Conservation (phyloP, 352 stramenopile genomes). For the Phytophthora capsici region DNA sequence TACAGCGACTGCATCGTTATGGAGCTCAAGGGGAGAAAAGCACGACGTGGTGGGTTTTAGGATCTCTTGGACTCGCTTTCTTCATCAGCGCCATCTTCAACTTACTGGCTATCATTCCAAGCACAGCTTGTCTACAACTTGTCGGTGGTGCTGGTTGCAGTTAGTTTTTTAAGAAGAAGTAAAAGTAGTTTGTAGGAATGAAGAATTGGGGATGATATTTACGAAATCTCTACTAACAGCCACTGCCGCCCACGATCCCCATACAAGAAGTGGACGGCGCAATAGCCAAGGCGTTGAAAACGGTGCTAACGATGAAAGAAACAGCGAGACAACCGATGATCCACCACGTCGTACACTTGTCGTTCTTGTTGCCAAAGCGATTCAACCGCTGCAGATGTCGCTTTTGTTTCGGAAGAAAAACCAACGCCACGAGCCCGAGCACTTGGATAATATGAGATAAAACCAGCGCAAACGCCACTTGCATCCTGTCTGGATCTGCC, state of each 20-base stretch:
- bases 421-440: slow-evolving; percentile 46
- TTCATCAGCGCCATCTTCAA: slow-evolving; percentile 52
- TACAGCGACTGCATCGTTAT: slow-evolving; percentile 46
- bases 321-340: slow-evolving; percentile 36
- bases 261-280: slow-evolving; percentile 42
- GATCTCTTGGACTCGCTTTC: slow-evolving; percentile 35
- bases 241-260: slow-evolving; percentile 41
- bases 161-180: neutral
- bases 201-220: slow-evolving; percentile 13
- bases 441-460: slow-evolving; percentile 57
- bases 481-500: slow-evolving; percentile 27
- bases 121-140: slow-evolving; percentile 41
- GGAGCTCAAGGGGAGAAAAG: slow-evolving; percentile 21
- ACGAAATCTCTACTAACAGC: slow-evolving; percentile 29
- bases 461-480: slow-evolving; percentile 50
- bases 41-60: slow-evolving; percentile 48
- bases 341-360: slow-evolving; percentile 37
- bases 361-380: slow-evolving; percentile 29
- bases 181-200: too few species aligned
- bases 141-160: slow-evolving; percentile 44
- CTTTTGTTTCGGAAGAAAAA: slow-evolving; percentile 64
- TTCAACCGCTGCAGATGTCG: slow-evolving; percentile 47
- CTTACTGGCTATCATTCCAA: slow-evolving; percentile 36
- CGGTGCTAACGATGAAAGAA: slow-evolving; percentile 43
- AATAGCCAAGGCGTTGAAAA: slow-evolving; percentile 48